Evolutionary conservation across 164 flowering plant genomes (phyloP).

Genomic region (Aristolochia contorta): DNA sequence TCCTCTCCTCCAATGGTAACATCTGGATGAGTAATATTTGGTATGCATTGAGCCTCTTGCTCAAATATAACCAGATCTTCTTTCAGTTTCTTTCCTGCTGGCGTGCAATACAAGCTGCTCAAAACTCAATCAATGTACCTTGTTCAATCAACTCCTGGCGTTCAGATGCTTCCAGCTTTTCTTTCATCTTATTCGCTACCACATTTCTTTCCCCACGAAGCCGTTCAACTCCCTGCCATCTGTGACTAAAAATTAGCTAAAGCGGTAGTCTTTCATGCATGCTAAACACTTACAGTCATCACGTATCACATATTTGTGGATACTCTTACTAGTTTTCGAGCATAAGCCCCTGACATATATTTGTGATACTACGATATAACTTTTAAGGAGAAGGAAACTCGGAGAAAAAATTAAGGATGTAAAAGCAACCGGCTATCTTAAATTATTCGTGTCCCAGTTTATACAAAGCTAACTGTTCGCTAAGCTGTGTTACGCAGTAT

Average conservation of each 20-base stretch:
- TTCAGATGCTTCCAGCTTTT: constrained; percentile 65
- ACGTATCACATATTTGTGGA: not conserved
- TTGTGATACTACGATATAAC: too few species aligned
- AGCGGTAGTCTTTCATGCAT: too few species aligned
- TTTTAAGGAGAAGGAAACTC: too few species aligned
- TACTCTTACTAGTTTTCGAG: not conserved
- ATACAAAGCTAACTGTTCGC: too few species aligned
- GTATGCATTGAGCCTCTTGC: constrained; percentile 75
- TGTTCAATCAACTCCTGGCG: constrained; percentile 74
- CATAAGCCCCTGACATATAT: not conserved
- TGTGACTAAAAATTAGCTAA: constrained; percentile 55
- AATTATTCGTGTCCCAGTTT: too few species aligned
- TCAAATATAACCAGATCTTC: constrained; percentile 63
- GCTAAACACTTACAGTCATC: too few species aligned
- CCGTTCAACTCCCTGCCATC: constrained; percentile 94
- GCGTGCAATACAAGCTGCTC: constrained; percentile 1
- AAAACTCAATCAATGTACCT: constrained; percentile 31
- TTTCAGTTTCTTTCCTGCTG: constrained; percentile 71
- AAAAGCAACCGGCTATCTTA: too few species aligned
- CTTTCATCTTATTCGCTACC: constrained; percentile 94
- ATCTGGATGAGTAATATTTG: constrained; percentile 89
- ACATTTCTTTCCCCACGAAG: constrained; percentile 81
- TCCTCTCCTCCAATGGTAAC: constrained; percentile 89
- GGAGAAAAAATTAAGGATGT: too few species aligned
- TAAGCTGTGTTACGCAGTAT: too few species aligned